Evolutionary conservation across 441 rosid species (phyloP).

Genomic region (Daphne laureola): DNA sequence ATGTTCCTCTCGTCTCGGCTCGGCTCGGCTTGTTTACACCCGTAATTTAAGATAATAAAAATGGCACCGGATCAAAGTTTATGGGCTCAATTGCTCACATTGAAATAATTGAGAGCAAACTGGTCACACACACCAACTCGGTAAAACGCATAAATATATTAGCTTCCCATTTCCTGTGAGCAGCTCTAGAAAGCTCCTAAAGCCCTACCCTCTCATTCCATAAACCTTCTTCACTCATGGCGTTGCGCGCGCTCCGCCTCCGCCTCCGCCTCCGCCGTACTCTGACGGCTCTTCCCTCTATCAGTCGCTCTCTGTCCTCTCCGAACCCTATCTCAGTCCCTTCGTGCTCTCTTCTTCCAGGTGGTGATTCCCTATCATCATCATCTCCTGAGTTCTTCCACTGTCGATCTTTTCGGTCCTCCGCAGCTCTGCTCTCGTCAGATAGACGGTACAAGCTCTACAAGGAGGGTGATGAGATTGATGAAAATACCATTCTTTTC

Average conservation of each 20-base stretch:
- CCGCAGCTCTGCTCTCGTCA: slow-evolving; percentile 19
- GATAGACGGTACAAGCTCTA: slow-evolving; percentile 29
- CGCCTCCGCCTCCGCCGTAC: slow-evolving; percentile 41
- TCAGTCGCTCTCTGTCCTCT: slow-evolving; percentile 16
- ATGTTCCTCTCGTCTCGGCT: too few species aligned
- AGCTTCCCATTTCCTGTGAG: too few species aligned
- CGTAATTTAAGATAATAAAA: too few species aligned
- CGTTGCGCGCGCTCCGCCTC: slow-evolving; percentile 28
- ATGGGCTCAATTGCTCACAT: too few species aligned
- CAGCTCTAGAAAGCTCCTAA: slow-evolving; percentile 2
- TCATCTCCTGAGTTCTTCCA: slow-evolving; percentile 1
- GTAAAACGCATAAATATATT: too few species aligned
- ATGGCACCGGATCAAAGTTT: too few species aligned
- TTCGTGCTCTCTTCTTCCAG: neutral
- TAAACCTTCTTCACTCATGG: slow-evolving; percentile 19
- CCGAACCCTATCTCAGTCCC: slow-evolving; percentile 9
- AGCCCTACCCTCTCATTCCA: slow-evolving; percentile 10
- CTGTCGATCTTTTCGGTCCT: slow-evolving; percentile 20
- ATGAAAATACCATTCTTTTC: slow-evolving; percentile 53
- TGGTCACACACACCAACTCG: too few species aligned
- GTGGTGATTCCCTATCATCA: slow-evolving; percentile 1
- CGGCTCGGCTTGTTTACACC: too few species aligned
- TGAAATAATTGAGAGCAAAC: too few species aligned
- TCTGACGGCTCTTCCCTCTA: slow-evolving; percentile 12
- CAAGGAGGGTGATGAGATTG: slow-evolving; percentile 60